Evolutionary conservation across 2,329 filamentous ascomycete species (phyloP), one percentile per base, ranked within the genome.

Genomic region (Aspergillus quadricinctus): DNA sequence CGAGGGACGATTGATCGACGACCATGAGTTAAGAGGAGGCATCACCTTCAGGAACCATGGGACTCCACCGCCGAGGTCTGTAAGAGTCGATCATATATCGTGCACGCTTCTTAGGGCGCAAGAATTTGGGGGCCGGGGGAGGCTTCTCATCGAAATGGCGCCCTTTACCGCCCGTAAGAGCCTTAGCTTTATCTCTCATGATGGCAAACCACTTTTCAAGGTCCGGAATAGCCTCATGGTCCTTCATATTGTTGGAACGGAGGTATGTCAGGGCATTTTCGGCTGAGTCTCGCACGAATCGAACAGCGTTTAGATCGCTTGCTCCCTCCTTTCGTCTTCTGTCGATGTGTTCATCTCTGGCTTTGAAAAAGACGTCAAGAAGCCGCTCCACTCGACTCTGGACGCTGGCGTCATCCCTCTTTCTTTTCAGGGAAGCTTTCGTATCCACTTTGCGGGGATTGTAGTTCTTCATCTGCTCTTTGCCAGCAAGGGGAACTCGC

Each of bases 231-330:
- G 23, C 19, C 21, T 46, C 23, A 14, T 46, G 43, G 6, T 17
- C 23, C 11, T 14, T 14, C 43, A 46, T 46, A 23, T 46, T 27
- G 43, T 46, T 46, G 19, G 43, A 9, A 14, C 21, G 43, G 23
- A 46, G 43, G 11, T 46, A 46, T 46, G 43, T 27, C 17, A 76
- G 63, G 1, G 69, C 64, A 53, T 77, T 77, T 55, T 78, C 75
- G 5, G 75, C 74, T 1, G 73, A 77, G 60, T 78, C 75, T 3
- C 75, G 72, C 27, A 78, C 70, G 50, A 77, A 78, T 50, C 72
- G 72, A 25, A 73, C 72, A 1, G 69, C 63, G 23, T 64, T 59
- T 37, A 65, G 60, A 31, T 62, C 63, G 3, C 63, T 56, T 3
- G 63, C 53, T 29, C 62, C 66, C 29, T 70, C 59, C 29, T 53